A percentile compares a stretch with the other conserved stretches of the same genome.
Evolutionary conservation across 2,329 filamentous ascomycete genomes (phyloP).

Genomic region (Cytospora chrysosperma): DNA sequence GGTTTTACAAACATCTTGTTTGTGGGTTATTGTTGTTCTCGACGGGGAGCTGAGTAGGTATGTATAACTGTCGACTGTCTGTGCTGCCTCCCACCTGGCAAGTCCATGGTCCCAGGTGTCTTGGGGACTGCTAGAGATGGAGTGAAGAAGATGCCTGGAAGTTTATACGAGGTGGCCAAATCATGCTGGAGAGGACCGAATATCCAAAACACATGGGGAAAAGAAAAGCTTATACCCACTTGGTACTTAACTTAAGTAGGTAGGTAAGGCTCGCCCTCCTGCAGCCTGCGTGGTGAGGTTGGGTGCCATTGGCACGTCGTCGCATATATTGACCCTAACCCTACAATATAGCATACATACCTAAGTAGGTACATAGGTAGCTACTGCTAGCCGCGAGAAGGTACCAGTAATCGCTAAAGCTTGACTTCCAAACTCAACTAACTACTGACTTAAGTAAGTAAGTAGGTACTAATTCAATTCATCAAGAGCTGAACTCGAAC

Average conservation of each 20-base stretch:
- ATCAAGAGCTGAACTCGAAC: too few relatives aligned
- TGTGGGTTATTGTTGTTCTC: background rate
- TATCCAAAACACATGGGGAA: background rate
- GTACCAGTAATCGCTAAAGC: too few relatives aligned
- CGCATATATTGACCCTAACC: background rate
- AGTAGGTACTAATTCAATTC: too few relatives aligned
- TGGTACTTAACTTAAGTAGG: too few relatives aligned
- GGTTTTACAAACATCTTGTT: background rate
- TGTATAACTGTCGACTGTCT: background rate
- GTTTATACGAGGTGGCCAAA: background rate
- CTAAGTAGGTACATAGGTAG: too few relatives aligned
- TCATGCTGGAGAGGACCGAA: background rate
- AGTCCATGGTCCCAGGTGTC: background rate
- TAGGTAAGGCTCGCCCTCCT: background rate
- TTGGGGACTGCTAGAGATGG: background rate
- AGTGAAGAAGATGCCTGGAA: background rate
- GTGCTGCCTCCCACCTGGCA: background rate
- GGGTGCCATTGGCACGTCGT: background rate
- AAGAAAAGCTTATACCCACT: too few relatives aligned
- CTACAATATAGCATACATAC: background rate
- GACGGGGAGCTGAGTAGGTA: background rate
- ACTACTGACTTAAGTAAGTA: too few relatives aligned
- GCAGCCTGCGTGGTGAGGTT: background rate
- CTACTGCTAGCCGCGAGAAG: too few relatives aligned
- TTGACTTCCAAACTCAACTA: too few relatives aligned